Evolutionary conservation across 192 early-diverging fungal species (phyloP), one percentile per base, ranked within the genome.

Genomic region (Podila epicladia): DNA sequence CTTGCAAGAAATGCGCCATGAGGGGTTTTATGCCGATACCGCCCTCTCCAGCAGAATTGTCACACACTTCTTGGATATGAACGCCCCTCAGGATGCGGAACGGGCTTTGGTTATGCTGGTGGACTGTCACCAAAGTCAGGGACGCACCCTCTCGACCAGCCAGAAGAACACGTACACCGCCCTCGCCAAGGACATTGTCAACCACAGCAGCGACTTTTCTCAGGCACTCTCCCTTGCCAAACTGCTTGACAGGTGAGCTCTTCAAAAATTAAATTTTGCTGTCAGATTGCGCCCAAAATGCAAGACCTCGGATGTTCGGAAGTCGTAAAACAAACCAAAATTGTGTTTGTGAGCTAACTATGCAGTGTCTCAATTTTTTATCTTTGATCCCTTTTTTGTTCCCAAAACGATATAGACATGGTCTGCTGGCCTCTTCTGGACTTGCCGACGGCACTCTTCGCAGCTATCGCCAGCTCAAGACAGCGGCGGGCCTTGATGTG

Each of bases 371-470:
- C 31, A 33, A 28, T 17, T 61, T 61, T 9, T 33, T 32, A 19
- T 26, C 41, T 3, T 51, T 51, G 64, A 22, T 53, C n/a, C 38
- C 51, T 38, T 15, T 58, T 49, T 62, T 13, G 59, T 26, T 67
- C 9, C 53, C 51, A 55, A 45, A 31, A 26, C 48, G 5, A 9
- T 29, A 17, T 60, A 80, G 77, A 57, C 71, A 80, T 62, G 70
- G 77, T 59, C 51, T 80, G 3, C 49, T 69, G 13, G 66, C 77
- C 22, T 60, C 65, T 4, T 69, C 77, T 26, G 77, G 71, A 73
- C 71, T 80, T 38, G 77, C 77, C 2, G 77, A 80, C 45, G 77
- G 77, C n/a, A 61, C 77, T 19, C 70, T 80, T 57, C 70, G 71
- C 28, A 69, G 60, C 3, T 80, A 80, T 48, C 77, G 77, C 48